These are phyloP conservation scores for Marasmius tenuissimus DNA, from an alignment of 1,284 basidiomycete genomes.

Conservation along the genomic window DNA sequence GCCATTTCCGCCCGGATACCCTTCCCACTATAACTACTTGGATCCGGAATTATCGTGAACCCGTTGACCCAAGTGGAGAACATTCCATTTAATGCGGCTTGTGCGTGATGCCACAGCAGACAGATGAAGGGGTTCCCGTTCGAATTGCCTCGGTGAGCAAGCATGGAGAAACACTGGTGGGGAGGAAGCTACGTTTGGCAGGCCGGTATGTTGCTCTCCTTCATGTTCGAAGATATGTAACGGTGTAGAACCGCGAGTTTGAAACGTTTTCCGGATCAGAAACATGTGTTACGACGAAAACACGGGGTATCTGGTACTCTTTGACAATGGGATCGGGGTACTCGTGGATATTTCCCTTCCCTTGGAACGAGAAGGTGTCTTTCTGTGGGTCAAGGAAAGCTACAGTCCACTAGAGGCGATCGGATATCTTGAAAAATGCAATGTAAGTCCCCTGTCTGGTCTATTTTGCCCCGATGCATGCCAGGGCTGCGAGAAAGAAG, in stretches of 20 bases:
- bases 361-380: slow-evolving; percentile 33
- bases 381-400: slow-evolving; percentile 51
- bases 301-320: slow-evolving; percentile 43
- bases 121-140: neutral
- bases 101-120: neutral
- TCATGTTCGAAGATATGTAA: slow-evolving; percentile 8
- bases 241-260: slow-evolving; percentile 6
- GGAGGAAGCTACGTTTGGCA: slow-evolving; percentile 45
- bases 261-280: slow-evolving; percentile 27
- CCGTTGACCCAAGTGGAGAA: slow-evolving; percentile 9
- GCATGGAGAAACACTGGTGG: slow-evolving; percentile 32
- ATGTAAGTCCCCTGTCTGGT: slow-evolving; percentile 31
- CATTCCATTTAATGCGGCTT: neutral
- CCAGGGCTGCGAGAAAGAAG: neutral
- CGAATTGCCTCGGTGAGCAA: slow-evolving; percentile 18
- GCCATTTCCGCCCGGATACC: too few species aligned
- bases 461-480: too few species aligned
- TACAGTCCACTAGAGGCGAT: slow-evolving; percentile 49
- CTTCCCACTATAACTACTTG: neutral
- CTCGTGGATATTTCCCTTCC: slow-evolving; percentile 55
- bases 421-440: slow-evolving; percentile 51
- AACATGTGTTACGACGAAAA: slow-evolving; percentile 51
- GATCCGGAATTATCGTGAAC: neutral
- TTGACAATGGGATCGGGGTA: slow-evolving; percentile 45
- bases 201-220: slow-evolving; percentile 38